Evolutionary conservation across 2,329 filamentous ascomycete genomes (phyloP), one percentile per base, ranked within the genome.

Genomic region (Akanthomyces uredinophilus): DNA sequence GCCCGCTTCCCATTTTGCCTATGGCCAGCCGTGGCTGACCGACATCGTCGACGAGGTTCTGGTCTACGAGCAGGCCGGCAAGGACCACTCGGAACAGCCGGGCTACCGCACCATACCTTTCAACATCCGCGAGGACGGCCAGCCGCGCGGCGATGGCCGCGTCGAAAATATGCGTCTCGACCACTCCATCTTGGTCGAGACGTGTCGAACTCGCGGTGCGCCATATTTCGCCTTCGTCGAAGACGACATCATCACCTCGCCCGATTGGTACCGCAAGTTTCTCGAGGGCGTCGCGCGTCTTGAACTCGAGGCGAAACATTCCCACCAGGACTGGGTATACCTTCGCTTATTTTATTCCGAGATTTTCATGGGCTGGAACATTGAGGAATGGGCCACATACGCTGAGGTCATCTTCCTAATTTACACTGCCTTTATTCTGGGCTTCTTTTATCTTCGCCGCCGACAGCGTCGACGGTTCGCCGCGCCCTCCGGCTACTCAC

Each of bases 321-420:
- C 61, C 5, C 63, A 52, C 29, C 67, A 50, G 18, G 69, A 72
- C 60, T 75, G 74, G 74, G 61, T 75, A 39, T 77, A 77, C 61
- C 64, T 77, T 2, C 71, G 74, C 1, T 65, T 77, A 32, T 77
- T 77, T 65, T 76, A 76, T 64, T 74, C 74, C 5, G 74, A 77
- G 61, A 65, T 72, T 1, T 68, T 73, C 14, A 73, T 76, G 68
- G 73, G 74, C 5, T 77, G 75, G 74, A 76, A 76, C 60, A 67
- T 66, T 16, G 73, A 76, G 62, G 72, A 75, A 63, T 70, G 70
- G 65, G 66, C 68, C 2, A 65, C 61, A 39, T 75, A 76, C 46
- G 32, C 68, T 2, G 60, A 66, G 51, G 65, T 65, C 7, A 69
- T 74, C 18, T 64, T 69, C 1, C 5, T 69, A 22, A 64, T 68